These are phyloP conservation scores for Solioccasus polychromus DNA, from an alignment of 768 basidiomycete genomes.

Conservation along the genomic window DNA sequence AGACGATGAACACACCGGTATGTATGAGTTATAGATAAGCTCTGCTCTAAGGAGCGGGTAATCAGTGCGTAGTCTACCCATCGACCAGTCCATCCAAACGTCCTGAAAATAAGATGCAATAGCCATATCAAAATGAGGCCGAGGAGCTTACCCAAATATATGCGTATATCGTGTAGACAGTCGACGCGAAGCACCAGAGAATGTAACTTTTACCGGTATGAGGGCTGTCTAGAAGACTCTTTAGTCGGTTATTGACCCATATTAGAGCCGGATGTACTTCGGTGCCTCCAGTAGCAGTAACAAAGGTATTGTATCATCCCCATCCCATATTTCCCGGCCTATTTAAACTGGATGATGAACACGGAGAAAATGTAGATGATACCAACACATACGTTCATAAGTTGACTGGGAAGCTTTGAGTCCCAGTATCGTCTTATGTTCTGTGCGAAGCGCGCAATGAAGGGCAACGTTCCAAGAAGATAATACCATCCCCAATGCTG, in stretches of 20 bases:
- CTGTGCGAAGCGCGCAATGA: conserved; percentile 77
- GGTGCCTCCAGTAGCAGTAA: conserved; percentile 78
- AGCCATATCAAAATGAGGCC: background rate
- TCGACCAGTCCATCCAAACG: conserved; percentile 88
- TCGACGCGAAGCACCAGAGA: conserved; percentile 64
- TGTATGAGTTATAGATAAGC: conserved; percentile 63
- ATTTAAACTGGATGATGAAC: conserved; percentile 2
- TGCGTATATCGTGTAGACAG: conserved; percentile 66
- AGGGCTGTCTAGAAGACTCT: conserved; percentile 27
- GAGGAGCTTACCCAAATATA: conserved; percentile 67
- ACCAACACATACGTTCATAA: conserved; percentile 72
- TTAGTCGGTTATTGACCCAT: background rate
- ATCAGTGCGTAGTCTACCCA: conserved; percentile 55
- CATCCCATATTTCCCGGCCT: conserved; percentile 83
- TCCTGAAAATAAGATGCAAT: conserved; percentile 48
- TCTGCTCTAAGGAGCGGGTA: conserved; percentile 70
- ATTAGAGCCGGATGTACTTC: conserved; percentile 37
- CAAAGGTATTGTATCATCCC: conserved; percentile 64
- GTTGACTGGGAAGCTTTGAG: conserved; percentile 67
- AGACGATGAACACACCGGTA: conserved; percentile 44
- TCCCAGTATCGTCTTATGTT: conserved; percentile 86
- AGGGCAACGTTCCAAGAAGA: conserved; percentile 60
- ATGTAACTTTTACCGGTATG: conserved; percentile 50
- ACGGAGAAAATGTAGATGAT: background rate
- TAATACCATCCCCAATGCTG: conserved; percentile 63